Conservation (phyloP, 192 early-diverging fungal genomes). For the Linnemannia elongata region DNA sequence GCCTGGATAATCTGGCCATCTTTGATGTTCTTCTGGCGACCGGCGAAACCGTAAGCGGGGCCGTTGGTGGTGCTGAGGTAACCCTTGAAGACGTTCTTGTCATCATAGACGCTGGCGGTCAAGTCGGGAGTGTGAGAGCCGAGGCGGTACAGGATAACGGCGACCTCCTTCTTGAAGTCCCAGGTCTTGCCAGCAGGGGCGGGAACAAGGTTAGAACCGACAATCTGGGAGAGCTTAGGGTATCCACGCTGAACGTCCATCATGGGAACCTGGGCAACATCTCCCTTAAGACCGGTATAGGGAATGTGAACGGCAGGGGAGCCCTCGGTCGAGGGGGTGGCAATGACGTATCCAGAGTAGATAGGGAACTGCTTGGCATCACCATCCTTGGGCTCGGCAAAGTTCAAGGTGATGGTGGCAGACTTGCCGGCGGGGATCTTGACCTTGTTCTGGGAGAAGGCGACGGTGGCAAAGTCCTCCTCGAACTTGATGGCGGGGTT, state of each 20-base stretch:
- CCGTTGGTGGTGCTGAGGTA: constrained; percentile 10
- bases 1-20: constrained; percentile 11
- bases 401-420: constrained; percentile 27
- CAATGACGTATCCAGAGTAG: constrained; percentile 63
- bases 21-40: constrained; percentile 14
- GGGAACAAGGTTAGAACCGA: not conserved
- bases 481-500: constrained; percentile 19
- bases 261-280: constrained; percentile 59
- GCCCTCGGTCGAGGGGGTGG: constrained; percentile 43
- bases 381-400: constrained; percentile 39
- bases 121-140: constrained; percentile 42
- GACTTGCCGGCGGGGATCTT: constrained; percentile 41
- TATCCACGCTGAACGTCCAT: constrained; percentile 41
- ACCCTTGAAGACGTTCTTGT: constrained; percentile 18
- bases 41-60: constrained; percentile 15
- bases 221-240: constrained; percentile 13
- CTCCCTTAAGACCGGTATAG: constrained; percentile 62
- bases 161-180: constrained; percentile 11
- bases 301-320: constrained; percentile 55
- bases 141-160: constrained; percentile 20
- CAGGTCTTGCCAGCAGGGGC: constrained; percentile 5
- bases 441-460: constrained; percentile 35
- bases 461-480: constrained; percentile 26
- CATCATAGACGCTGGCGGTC: constrained; percentile 24
- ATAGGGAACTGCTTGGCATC: constrained; percentile 39